phyloP scores from a whole-genome alignment of 2,329 filamentous ascomycete genomes.

The Ciborinia camelliae region DNA sequence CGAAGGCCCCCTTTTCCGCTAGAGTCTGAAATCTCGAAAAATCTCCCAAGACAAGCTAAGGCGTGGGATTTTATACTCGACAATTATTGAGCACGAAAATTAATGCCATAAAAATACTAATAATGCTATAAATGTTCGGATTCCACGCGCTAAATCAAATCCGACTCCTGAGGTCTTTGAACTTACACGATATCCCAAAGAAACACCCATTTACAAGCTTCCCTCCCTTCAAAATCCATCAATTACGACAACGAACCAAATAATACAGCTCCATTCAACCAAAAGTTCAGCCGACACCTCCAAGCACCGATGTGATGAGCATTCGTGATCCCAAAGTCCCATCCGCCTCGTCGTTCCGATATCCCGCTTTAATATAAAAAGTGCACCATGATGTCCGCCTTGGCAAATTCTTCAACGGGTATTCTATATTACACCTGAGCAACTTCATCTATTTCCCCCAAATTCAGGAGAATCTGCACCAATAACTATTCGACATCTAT shows the following conservation, averaged over 20 bases:
- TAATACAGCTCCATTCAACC: background rate
- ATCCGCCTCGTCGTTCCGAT: constrained; percentile 12
- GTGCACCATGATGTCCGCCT: background rate
- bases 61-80: background rate
- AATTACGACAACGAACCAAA: background rate
- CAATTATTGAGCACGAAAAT: background rate
- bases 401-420: background rate
- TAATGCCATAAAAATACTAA: background rate
- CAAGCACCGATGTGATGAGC: background rate
- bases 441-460: background rate
- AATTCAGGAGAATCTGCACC: background rate
- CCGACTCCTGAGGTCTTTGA: background rate
- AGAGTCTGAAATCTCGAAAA: background rate
- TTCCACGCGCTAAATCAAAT: background rate
- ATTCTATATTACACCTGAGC: background rate
- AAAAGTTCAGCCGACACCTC: too few relatives aligned
- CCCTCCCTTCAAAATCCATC: background rate
- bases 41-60: background rate
- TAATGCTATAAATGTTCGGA: background rate
- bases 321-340: background rate
- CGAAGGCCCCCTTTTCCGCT: background rate
- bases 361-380: constrained; percentile 6
- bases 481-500: background rate
- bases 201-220: background rate
- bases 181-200: background rate